Conservation (phyloP, 108 stramenopile genomes). For the Fragilaria crotonensis region DNA sequence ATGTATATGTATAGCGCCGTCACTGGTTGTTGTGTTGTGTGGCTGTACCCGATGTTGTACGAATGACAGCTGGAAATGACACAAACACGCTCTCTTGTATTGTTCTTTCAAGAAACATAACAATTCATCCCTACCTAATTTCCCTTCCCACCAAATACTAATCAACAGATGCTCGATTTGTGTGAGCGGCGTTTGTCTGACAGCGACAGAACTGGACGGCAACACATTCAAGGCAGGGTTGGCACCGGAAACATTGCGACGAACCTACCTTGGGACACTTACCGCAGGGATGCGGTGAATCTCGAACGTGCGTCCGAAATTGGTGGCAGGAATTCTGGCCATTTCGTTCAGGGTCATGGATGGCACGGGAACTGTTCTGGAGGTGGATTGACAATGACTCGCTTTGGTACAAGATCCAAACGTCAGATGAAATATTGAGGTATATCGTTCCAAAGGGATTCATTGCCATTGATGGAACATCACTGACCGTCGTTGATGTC, state of each 20-base stretch:
- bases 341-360: slow-evolving; percentile 99
- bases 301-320: slow-evolving; percentile 90
- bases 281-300: slow-evolving; percentile 71
- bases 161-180: slow-evolving; percentile 83
- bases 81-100: no score
- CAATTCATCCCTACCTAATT: not conserved
- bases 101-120: no score
- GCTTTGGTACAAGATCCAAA: slow-evolving; percentile 78
- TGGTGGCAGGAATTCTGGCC: slow-evolving; percentile 92
- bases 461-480: slow-evolving; percentile 96
- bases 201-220: slow-evolving; percentile 72
- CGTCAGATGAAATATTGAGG: slow-evolving; percentile 53
- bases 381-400: slow-evolving; percentile 85
- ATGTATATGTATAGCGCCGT: not conserved
- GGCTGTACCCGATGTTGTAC: no score
- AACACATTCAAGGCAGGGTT: slow-evolving; percentile 79
- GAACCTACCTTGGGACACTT: slow-evolving; percentile 72
- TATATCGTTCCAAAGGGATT: slow-evolving; percentile 98
- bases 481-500: slow-evolving; percentile 88
- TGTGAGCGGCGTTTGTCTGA: slow-evolving; percentile 98
- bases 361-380: slow-evolving; percentile 73
- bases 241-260: slow-evolving; percentile 89
- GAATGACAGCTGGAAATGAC: no score
- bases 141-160: not conserved
- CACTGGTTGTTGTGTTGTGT: no score